These are phyloP conservation scores for Staphylotrichum tortipilum DNA, from an alignment of 495 filamentous ascomycete genomes.

Conservation along the genomic window DNA sequence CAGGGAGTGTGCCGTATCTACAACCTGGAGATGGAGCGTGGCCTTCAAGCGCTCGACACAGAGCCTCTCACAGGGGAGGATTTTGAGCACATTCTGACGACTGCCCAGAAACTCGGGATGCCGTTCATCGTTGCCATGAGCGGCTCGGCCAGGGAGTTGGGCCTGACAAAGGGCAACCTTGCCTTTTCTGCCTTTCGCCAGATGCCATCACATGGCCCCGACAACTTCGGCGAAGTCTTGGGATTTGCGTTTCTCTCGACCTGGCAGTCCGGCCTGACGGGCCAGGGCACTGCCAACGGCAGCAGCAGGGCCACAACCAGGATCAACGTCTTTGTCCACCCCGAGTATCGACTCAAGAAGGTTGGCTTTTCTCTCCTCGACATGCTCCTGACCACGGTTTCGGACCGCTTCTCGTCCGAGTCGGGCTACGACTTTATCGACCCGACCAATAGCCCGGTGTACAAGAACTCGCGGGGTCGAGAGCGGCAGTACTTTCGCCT, in stretches of 20 bases:
- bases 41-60: slow-evolving; percentile 25
- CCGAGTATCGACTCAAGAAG: slow-evolving; percentile 24
- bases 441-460: slow-evolving; percentile 9
- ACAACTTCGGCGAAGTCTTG: slow-evolving; percentile 16
- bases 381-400: slow-evolving; percentile 23
- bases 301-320: slow-evolving; percentile 21
- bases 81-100: slow-evolving; percentile 20
- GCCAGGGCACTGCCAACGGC: slow-evolving; percentile 8
- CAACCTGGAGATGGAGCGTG: slow-evolving; percentile 28
- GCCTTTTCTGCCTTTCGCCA: neutral
- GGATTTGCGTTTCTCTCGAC: slow-evolving; percentile 30
- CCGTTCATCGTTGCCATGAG: slow-evolving; percentile 36
- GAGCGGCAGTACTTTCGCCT: slow-evolving; percentile 20
- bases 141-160: slow-evolving; percentile 11
- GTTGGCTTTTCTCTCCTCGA: slow-evolving; percentile 32
- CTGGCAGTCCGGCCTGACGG: slow-evolving; percentile 17
- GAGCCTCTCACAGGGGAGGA: slow-evolving; percentile 10
- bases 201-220: neutral
- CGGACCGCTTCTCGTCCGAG: slow-evolving; percentile 15
- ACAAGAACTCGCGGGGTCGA: slow-evolving; percentile 10
- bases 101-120: slow-evolving; percentile 14
- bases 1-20: slow-evolving; percentile 24
- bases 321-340: slow-evolving; percentile 29
- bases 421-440: slow-evolving; percentile 26
- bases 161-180: neutral